phyloP scores from a whole-genome alignment of 345 rosid species.

The Dipteronia dyeriana region DNA sequence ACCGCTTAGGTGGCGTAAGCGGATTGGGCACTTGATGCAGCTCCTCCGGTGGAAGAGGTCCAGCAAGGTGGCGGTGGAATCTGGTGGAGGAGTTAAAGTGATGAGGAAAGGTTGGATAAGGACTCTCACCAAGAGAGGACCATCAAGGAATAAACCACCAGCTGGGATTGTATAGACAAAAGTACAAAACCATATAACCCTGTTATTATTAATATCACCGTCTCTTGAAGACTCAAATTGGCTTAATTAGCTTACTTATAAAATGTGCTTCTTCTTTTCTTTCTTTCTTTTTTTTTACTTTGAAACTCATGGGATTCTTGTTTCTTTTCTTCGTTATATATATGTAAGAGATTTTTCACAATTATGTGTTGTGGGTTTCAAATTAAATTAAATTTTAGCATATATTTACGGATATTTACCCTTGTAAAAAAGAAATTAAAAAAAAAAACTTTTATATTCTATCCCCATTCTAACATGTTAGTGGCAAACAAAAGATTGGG shows the following conservation, averaged over 20 bases:
- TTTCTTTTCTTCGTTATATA: constrained; percentile 15
- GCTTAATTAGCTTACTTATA: constrained; percentile 3
- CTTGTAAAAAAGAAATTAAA: neutral
- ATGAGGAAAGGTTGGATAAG: constrained; percentile 86
- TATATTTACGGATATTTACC: too few relatives aligned
- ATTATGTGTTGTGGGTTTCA: constrained; percentile 14
- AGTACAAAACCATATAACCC: too few relatives aligned
- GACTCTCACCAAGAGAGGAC: constrained; percentile 75
- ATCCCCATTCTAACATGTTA: constrained; percentile 23
- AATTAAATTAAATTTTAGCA: neutral
- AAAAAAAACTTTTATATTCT: constrained; percentile 14
- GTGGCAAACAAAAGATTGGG: constrained; percentile 42
- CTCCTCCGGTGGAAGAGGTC: constrained; percentile 78
- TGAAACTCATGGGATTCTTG: constrained; percentile 37
- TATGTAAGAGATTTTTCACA: constrained; percentile 22
- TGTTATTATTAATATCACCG: too few relatives aligned
- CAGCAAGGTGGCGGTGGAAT: constrained; percentile 59
- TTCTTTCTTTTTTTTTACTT: constrained; percentile 12
- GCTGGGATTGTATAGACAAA: constrained; percentile 16
- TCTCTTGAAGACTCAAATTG: constrained; percentile 38
- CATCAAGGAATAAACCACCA: constrained; percentile 40
- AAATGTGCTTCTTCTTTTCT: constrained; percentile 23
- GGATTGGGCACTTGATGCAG: constrained; percentile 83
- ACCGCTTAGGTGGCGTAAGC: constrained; percentile 84
- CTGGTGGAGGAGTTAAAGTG: constrained; percentile 72